These are phyloP conservation scores for Salix dunnii DNA, from an alignment of 345 rosid genomes.

Conservation along the genomic window DNA sequence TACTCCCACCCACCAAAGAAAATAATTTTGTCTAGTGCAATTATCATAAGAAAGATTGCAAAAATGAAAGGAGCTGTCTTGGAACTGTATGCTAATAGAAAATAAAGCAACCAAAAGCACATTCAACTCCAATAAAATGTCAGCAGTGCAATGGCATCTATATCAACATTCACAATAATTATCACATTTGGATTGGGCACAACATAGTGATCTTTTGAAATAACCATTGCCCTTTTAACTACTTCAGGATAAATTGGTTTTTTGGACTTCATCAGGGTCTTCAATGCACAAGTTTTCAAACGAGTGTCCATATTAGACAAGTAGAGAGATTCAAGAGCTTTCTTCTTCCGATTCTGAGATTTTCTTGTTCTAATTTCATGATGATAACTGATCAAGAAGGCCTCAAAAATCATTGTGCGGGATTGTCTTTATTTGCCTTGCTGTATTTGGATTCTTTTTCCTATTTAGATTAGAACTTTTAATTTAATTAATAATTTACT, in stretches of 20 bases:
- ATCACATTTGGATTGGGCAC: neutral
- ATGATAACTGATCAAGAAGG: too few relatives aligned
- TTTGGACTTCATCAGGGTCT: neutral
- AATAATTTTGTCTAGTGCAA: neutral
- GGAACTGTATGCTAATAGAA: neutral
- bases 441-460: too few relatives aligned
- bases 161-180: neutral
- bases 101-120: constrained; percentile 11
- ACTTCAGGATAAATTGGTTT: neutral
- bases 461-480: too few relatives aligned
- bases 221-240: neutral
- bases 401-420: too few relatives aligned
- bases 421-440: too few relatives aligned
- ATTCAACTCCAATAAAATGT: constrained; percentile 16
- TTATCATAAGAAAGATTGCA: neutral
- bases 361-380: too few relatives aligned
- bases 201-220: neutral
- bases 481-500: too few relatives aligned
- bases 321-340: neutral
- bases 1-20: neutral
- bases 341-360: neutral
- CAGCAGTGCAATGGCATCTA: constrained; percentile 11
- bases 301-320: neutral
- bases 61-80: constrained; percentile 4
- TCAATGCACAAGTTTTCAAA: neutral